phyloP scores from a whole-genome alignment of 192 early-diverging fungal species.

The Backusella morwellensis region DNA sequence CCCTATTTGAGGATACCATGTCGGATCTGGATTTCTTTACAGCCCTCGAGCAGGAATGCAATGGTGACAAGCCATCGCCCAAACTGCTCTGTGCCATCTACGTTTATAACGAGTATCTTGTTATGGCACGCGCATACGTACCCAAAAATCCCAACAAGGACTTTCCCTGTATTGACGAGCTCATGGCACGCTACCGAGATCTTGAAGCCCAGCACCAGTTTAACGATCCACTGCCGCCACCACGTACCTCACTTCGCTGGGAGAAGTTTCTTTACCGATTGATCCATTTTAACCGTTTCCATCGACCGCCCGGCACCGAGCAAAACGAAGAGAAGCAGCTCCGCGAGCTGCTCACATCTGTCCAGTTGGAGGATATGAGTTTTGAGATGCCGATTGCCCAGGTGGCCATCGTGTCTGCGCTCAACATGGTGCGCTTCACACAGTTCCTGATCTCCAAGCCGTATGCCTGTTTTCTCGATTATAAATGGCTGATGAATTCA shows the following conservation, averaged over 20 bases:
- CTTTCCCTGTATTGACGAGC: neutral
- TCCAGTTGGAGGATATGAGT: neutral
- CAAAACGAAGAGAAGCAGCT: neutral
- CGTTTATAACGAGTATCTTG: conserved; percentile 9
- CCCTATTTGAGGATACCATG: conserved; percentile 3
- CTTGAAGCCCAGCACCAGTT: neutral
- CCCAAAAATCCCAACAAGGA: neutral
- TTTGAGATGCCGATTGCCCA: neutral
- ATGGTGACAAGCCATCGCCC: neutral
- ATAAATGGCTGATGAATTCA: conserved; percentile 1
- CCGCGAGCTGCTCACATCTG: neutral
- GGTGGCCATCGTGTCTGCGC: neutral
- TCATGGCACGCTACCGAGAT: neutral
- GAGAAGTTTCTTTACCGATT: neutral
- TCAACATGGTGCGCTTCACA: neutral
- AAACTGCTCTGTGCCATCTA: neutral
- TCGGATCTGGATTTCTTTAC: conserved; percentile 1
- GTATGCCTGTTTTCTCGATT: neutral
- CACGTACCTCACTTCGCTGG: neutral
- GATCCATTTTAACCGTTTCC: neutral
- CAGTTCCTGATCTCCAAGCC: neutral
- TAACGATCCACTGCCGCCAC: neutral
- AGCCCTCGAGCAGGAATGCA: neutral
- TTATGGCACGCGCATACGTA: neutral
- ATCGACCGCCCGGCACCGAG: neutral